Base-by-base conservation (phyloP, 2,329 filamentous ascomycete genomes). In the Botryotinia calthae region DNA sequence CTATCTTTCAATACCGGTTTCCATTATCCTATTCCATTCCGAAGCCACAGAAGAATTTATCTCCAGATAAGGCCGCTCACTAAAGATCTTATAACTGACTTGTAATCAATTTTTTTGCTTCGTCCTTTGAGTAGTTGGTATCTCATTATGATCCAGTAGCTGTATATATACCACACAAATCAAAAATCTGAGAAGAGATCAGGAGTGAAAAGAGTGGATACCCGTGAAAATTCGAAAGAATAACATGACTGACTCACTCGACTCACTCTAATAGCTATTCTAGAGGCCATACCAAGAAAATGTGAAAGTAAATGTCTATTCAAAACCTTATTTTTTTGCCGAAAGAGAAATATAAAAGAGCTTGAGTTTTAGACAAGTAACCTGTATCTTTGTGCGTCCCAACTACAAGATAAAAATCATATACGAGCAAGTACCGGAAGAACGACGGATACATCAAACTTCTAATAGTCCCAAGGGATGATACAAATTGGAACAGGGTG, bases 1-100 rank as follows among this genome's bases (percentile, higher is more conserved):
- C 25, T 3, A 16, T 16, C 8, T n/a, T 9, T 14, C 51, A 51
- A 6, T 51, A 2, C 10, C 25, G 25, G 3, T 28, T 16, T 18
- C 5, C 0, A 28, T 28, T 3, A 54, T 1, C 2, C 1, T 16
- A 16, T 16, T 16, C 16, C 25, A 28, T 28, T 16, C 2, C 5
- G 3, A 16, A 7, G 8, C 16, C 12, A 6, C 12, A 10, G 14
- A n/a, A 7, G 2, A 7, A 54, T 16, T 3, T 5, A 3, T n/a
- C 51, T 16, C n/a, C 5, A n/a, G n/a, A n/a, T n/a, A n/a, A n/a
- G n/a, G n/a, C n/a, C n/a, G n/a, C n/a, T n/a, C n/a, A n/a, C n/a
- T n/a, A n/a, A n/a, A n/a, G n/a, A n/a, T n/a, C n/a, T n/a, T n/a
- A n/a, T n/a, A n/a, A n/a, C n/a, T n/a, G n/a, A n/a, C n/a, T n/a